Percentiles rank a stretch among this genome's conserved stretches.
Conservation (phyloP, 805 yeast species). For the Schwanniomyces occidentalis region DNA sequence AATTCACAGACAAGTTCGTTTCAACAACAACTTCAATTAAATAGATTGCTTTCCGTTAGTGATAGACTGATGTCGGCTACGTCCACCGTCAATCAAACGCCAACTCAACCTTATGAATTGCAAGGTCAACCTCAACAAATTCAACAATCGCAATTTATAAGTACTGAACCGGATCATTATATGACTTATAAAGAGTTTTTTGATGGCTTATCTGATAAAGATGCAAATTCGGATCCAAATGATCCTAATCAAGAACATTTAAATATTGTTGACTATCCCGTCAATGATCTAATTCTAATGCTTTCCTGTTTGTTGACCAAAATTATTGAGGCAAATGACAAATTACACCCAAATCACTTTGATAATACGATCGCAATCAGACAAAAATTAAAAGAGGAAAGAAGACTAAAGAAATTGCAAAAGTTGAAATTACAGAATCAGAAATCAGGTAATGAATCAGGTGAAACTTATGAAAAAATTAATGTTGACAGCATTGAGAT, state of each 20-base stretch:
- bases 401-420: constrained; percentile 26
- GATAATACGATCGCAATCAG: constrained; percentile 45
- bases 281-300: constrained; percentile 79
- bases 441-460: constrained; percentile 7
- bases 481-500: constrained; percentile 18
- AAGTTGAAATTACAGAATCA: constrained; percentile 10
- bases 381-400: constrained; percentile 37
- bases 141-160: constrained; percentile 2
- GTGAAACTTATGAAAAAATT: constrained; percentile 11
- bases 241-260: constrained; percentile 47
- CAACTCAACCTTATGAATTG: constrained; percentile 7
- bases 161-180: constrained; percentile 39
- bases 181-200: constrained; percentile 44
- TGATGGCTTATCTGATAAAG: constrained; percentile 23
- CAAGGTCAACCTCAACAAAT: constrained; percentile 4
- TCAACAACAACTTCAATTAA: constrained; percentile 7
- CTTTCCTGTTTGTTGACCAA: constrained; percentile 80
- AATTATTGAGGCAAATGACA: constrained; percentile 88
- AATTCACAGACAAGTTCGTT: constrained; percentile 1
- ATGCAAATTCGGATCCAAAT: constrained; percentile 9
- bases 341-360: constrained; percentile 68
- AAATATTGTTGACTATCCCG: constrained; percentile 81
- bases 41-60: neutral
- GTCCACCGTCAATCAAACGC: neutral
- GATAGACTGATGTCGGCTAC: constrained; percentile 4